Evolutionary conservation across 202 grass and related monocot species (phyloP), one percentile per base, ranked within the genome.

Genomic region (Digitaria exilis): DNA sequence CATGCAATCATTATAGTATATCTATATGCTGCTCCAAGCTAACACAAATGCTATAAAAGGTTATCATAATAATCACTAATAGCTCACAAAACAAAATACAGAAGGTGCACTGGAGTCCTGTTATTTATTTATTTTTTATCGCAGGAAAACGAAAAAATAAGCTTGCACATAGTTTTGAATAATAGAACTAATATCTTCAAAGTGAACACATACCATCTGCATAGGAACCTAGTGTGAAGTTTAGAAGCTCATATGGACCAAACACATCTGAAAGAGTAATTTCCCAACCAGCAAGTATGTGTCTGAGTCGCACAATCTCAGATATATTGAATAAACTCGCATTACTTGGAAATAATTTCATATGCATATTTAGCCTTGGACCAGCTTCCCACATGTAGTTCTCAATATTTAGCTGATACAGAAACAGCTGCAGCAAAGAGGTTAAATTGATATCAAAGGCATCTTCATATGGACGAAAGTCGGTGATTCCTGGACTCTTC

Each of bases 161-260:
- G 9, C 7, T 69, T 21, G 16, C 25, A 44, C 17, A 43, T 56
- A 14, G 0, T 69, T 67, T 69, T 59, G 17, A 44, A 44, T 58
- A 10, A 21, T 70, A 70, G 5, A 59, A 69, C 2, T 58, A 44
- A 31, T 30, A 78, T 22, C 42, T 68, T 78, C 5, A 34, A 64
- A 80, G 17, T 26, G 29, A 61, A 75, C 84, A 77, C 87, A 74
- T 94, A 99, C 96, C 91, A 59, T 41, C 22, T 62, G 62, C 57
- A 84, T 99, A 94, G 43, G 71, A 93, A 73, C 90, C 89, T 75
- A 92, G 51, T 71, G 83, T 89, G 75, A 99, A 90, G 72, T 90
- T 89, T 52, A 99, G 85, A 80, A 99, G 81, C 86, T 99, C 96
- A 84, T 99, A 99, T 71, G 96, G 96, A 80, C 96, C 96, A 86